Base-by-base conservation (phyloP, 108 stramenopile species). In the Nannochloropsis salina region DNA sequence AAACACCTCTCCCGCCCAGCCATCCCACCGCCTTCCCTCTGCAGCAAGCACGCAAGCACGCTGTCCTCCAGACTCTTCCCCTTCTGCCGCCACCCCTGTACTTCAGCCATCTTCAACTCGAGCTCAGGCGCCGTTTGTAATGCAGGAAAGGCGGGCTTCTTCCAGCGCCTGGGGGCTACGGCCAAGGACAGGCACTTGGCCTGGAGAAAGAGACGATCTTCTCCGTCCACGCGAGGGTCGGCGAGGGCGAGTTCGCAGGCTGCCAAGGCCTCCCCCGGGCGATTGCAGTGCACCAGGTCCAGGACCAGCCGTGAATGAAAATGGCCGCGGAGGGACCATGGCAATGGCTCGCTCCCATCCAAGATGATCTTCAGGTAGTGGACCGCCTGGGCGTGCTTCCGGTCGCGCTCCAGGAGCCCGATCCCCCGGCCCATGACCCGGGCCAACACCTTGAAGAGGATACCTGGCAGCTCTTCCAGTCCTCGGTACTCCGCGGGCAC, bases 311-410 rank as follows among this genome's bases (percentile, higher is more conserved):
- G 61, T 74, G 2, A 15, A 74, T 74, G 61, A 74, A 74, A 74
- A 74, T 74, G n/a, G 15, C 61, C 61, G 15, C 61, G 4, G 15
- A 74, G n/a, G 3, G 61, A 74, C 61, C 61, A 74, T n/a, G 20
- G 15, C 6, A 74, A 74, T n/a, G 15, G 15, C 61, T 15, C 15
- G n/a, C 6, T 74, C n/a, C 61, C 61, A 15, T 74, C 61, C n/a
- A 74, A n/a, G 20, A 74, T n/a, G n/a, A 74, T 74, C 61, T n/a
- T 74, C 61, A 74, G 6, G n/a, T 74, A 74, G n/a, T 74, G 61
- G 20, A 74, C 61, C 61, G 61, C 61, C n/a, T 74, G 61, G 15
- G 20, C 61, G 6, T 74, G n/a, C n/a, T 74, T 74, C 61, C 61
- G 61, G 15, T 74, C 61, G n/a, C 61, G 61, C n/a, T 74, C 61